Evolutionary conservation across 208 protist species (phyloP), one percentile per base, ranked within the genome.

Genomic region (Angomonas ambiguus): DNA sequence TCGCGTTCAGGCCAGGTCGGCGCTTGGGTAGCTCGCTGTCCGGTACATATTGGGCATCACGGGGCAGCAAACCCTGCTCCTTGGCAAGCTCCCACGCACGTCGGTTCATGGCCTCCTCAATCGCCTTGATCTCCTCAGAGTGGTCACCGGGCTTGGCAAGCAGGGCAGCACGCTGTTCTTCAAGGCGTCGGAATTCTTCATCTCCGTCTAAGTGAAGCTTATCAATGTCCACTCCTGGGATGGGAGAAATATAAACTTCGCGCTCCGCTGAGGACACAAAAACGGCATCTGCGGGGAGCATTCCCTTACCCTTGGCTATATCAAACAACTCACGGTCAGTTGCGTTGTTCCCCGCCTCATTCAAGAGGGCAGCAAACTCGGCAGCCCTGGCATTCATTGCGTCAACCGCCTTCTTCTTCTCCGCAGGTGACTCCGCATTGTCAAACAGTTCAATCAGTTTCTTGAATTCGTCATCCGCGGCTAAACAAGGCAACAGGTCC

Each of bases 81-180:
- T 79, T 69, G 24, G 84, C 82, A 30, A 94, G 62, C 60, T 83
- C 69, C 48, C 83, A 67, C 28, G 85, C 82, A 49, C 81, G 81
- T 57, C 84, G 77, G 71, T 90, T 91, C 80, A 94, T 85, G 18
- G 80, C 74, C 16, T 82, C 69, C 71, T 91, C 74, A 2, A 87
- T 62, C 5, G 33, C 62, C 24, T 72, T 31, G 35, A 92, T 88
- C 51, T 72, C 67, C 18, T 35, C 60, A 6, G 66, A 63, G 58
- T 63, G 56, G 31, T 62, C 56, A 11, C 56, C 56, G 2, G 56
- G n/a, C 24, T 38, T 25, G 5, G 30, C 56, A 1, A 62, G 3
- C 30, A 93, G 76, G 59, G 83, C 87, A 38, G 71, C 69, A 51
- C 83, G 87, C 32, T 89, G 79, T 38, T 72, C 53, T 20, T 58